A percentile compares a stretch with the other conserved stretches of the same genome.
These are phyloP conservation scores for Cladosporium oxysporum DNA, from an alignment of 2,329 filamentous ascomycete species.

Conservation along the genomic window DNA sequence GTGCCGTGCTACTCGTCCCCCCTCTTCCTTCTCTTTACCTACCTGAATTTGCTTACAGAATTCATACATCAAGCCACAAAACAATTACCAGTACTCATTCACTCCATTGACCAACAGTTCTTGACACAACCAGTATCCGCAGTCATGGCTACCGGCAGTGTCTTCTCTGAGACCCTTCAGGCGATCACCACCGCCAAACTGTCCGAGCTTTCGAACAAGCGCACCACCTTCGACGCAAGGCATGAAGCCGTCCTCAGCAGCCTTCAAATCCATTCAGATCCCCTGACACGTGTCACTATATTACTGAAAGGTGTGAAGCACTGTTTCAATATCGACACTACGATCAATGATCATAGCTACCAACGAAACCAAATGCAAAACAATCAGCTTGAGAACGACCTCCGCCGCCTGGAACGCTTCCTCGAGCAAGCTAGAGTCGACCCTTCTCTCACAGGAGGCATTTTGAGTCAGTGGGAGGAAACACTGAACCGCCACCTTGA, in stretches of 20 bases:
- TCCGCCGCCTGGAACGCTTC: not conserved
- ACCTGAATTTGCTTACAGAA: not conserved
- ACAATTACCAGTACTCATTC: not conserved
- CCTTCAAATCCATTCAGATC: not conserved
- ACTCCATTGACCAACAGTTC: not conserved
- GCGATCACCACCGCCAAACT: slow-evolving; percentile 13
- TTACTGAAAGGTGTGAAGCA: not conserved
- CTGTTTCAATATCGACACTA: slow-evolving; percentile 7
- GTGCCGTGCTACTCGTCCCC: not conserved
- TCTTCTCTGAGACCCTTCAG: slow-evolving; percentile 7
- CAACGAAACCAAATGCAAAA: too few relatives aligned
- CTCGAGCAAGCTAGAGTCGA: slow-evolving; percentile 12
- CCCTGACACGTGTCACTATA: not conserved
- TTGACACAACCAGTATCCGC: not conserved
- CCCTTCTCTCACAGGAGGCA: not conserved
- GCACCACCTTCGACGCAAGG: not conserved
- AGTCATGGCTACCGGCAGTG: slow-evolving; percentile 4
- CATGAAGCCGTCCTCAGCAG: not conserved
- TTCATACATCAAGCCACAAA: not conserved
- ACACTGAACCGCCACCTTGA: slow-evolving; percentile 32
- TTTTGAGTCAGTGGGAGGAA: slow-evolving; percentile 4
- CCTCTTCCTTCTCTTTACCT: not conserved
- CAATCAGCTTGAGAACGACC: not conserved
- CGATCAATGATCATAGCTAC: too few relatives aligned
- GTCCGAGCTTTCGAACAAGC: not conserved